Base-by-base conservation (phyloP, 352 stramenopile genomes). In the Phytophthora crassamura region DNA sequence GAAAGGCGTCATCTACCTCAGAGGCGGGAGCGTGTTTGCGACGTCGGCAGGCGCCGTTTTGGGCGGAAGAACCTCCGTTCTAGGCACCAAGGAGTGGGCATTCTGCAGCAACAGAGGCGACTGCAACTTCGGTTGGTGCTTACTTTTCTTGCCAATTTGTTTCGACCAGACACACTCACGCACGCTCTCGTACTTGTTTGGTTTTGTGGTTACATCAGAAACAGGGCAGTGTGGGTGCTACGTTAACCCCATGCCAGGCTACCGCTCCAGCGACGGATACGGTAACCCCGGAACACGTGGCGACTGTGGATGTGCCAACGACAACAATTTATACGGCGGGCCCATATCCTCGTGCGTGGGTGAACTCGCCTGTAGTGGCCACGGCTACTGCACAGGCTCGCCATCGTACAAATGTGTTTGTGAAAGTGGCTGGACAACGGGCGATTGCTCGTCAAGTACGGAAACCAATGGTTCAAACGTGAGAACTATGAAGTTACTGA, bases 301-400 rank as follows among this genome's bases (percentile, higher is more conserved):
- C 11, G 95, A 99, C 72, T 98, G 96, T 49, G 96, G 95, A 7
- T 90, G 90, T 54, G 86, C 84, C 12, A 89, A 93, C 52, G 82
- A 88, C 47, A 81, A 89, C 25, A 96, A 90, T 40, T 72, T 88
- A 35, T 93, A 92, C 50, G 82, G 82, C 8, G 83, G 85, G 2
- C 14, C 66, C 1, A 90, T 92, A 54, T 79, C 67, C 34, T 48
- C 79, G 1, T 94, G 86, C 43, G 62, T 83, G 0, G 86, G 86
- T 0, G 84, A 91, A 52, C 59, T 93, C 6, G 64, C 80, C n/a
- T 94, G 86, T 59, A 94, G 80, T 49, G 86, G 84, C 2, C 86
- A 90, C 34, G 84, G 86, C 5, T 86, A 84, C 45, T 94, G 86
- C 61, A 77, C 73, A 0, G 80, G 79, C 4, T 59, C 60, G 1